Evolutionary conservation across 2,329 filamentous ascomycete species (phyloP), one percentile per base, ranked within the genome.

Genomic region (Stromatinia cepivora): DNA sequence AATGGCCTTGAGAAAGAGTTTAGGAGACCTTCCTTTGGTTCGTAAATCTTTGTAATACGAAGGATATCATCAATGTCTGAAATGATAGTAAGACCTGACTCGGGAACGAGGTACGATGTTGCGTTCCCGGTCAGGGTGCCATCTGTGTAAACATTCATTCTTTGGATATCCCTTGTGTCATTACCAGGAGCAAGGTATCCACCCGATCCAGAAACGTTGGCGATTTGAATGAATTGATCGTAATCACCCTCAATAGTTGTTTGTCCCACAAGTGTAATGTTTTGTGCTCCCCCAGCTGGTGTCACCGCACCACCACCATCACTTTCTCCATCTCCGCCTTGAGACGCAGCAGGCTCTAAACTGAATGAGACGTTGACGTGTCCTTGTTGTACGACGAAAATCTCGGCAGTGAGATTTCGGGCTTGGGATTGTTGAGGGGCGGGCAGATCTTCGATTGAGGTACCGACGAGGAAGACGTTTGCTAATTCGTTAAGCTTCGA

Each of bases 61-160:
- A 93, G 84, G 70, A 93, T 92, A 76, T 94, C 92, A 73, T 93
- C 91, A 71, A 94, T 92, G 75, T 94, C 92, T 1, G 88, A 91
- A 73, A 94, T 82, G 71, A 94, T 83, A 0, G 91, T 93, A 31
- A 92, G 80, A 25, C 92, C 92, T 20, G 84, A 82, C 0, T 87
- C 82, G 0, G 92, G 91, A 0, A 94, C 90, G 1, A 94, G 85
- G 76, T 92, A 94, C 0, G 90, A 89, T 0, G 91, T 94, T 7
- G 89, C 86, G 75, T 94, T 94, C 67, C 91, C 91, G 1, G 85
- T 86, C 56, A 84, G 77, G 1, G 87, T 88, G 6, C 88, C 89
- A 68, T 89, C 84, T 4, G 88, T 84, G 75, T 90, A 89, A 39
- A 92, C 84, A 74, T 91, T 90, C 31, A 93, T 81, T 15, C 88